Conservation (phyloP, 441 rosid genomes). For the Omphalea diandra region DNA sequence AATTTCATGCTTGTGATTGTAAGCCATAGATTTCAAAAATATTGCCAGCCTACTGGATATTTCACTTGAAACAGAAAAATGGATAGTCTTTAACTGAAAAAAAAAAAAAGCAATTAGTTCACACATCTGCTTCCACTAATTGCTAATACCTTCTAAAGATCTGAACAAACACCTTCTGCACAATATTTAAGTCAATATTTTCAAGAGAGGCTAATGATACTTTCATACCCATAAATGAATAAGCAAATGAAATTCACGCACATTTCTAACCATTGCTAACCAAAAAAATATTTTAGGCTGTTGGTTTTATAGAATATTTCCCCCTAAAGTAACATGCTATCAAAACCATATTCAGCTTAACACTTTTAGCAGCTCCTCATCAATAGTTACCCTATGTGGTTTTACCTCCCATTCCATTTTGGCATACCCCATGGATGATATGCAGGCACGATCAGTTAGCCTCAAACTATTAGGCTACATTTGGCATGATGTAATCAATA, state of each 20-base stretch:
- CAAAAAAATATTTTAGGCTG: background rate
- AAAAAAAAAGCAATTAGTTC: background rate
- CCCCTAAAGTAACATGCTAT: background rate
- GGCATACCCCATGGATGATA: background rate
- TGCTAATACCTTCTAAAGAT: background rate
- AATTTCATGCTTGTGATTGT: background rate
- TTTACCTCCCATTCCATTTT: background rate
- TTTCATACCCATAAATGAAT: background rate
- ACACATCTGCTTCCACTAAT: background rate
- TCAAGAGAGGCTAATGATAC: background rate
- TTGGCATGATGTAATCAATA: too few species aligned
- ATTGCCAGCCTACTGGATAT: too few species aligned
- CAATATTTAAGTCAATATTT: background rate
- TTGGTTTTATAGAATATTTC: background rate
- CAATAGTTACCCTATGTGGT: background rate
- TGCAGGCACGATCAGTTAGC: background rate
- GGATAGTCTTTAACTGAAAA: background rate
- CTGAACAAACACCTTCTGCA: background rate
- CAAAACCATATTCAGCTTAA: background rate
- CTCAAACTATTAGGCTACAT: too few species aligned
- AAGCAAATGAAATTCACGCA: background rate
- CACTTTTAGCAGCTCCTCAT: background rate
- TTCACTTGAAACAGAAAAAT: background rate
- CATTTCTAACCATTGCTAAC: background rate
- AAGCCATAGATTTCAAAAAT: background rate